Evolutionary conservation across 108 stramenopile genomes (phyloP), one percentile per base, ranked within the genome.

Genomic region (Skeletonema menzelii): DNA sequence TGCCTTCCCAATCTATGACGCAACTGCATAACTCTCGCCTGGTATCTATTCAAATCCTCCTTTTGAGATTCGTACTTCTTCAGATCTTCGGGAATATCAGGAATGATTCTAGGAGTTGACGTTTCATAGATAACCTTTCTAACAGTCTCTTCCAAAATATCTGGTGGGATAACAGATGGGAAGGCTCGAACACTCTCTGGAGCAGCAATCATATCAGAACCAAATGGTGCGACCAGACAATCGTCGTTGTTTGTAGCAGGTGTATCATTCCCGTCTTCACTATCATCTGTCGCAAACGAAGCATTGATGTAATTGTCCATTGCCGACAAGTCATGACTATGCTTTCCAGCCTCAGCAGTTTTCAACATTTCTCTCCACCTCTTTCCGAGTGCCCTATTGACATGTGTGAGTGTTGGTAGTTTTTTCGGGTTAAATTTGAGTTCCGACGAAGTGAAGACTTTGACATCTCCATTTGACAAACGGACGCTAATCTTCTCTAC

Each of bases 331-430:
- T 91, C 93, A 38, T 90, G 60, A 59, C 77, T 56, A 14, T 63
- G 27, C 46, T 78, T 78, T 4, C 82, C 80, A 19, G 68, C 27
- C n/a, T 77, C 8, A 15, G 88, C 88, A 27, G 82, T 85, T 17
- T 89, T 83, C 8, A 77, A 60, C 81, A 91, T 86, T 10, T 35
- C 65, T 31, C 84, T 77, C 93, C 93, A 94, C 27, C 93, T 85
- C 22, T 65, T 67, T 20, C 74, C 83, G 3, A 94, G 80, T 28
- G 73, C 71, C 26, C 65, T 56, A 69, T 94, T 88, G 13, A 82
- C 81, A 8, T 77, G 58, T 22, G 37, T 27, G 57, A 79, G 47
- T 8, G 65, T 37, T n/a, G 82, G 74, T 46, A 49, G 63, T 63
- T 61, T 87, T 82, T 57, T 66, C 37, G 14, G 55, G 55, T 67